Evolutionary conservation across 768 basidiomycete species (phyloP), one percentile per base, ranked within the genome.

Genomic region (Termitomyces sp.): DNA sequence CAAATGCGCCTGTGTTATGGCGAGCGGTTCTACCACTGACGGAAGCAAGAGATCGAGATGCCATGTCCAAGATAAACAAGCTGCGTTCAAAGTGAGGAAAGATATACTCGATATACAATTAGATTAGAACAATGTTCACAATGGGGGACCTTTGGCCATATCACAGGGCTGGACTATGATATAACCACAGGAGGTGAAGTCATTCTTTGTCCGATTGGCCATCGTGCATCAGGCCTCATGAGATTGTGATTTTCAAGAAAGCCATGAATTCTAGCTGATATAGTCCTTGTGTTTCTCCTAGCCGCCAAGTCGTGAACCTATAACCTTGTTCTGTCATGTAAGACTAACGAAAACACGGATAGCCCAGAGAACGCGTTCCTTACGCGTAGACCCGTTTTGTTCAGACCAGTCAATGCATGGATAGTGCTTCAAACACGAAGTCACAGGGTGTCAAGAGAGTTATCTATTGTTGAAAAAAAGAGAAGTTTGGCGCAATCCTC

Each of bases 31-130:
- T 49, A 51, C 60, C 59, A 46, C 63, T 62, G 26, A 57, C 44
- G 32, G 54, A 50, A 33, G 56, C 47, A 38, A 60, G 57, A 48
- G 61, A 51, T 22, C 59, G 56, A 43, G 56, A 38, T 3, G 14
- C 22, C 44, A 44, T 52, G 26, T 24, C 18, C 7, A 14, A 8
- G 24, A 52, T 11, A 7, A 40, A 26, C 9, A 5, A n/a, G 16
- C 26, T 38, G 26, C 36, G 51, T 36, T 28, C 8, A 16, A 22
- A 51, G 16, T 24, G 2, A 41, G 14, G 16, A 51, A 16, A 47
- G 26, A 28, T 30, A 28, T 41, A 40, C 18, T 7, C 18, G 24
- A 40, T 40, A 52, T 40, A 40, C 26, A 41, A 28, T 28, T 26
- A 26, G 5, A 52, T 8, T 3, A 28, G 36, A 26, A n/a, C 24